Percentiles rank a stretch among this genome's conserved stretches.
These are phyloP conservation scores for Phlebopus sp. DNA, from an alignment of 1,284 basidiomycete species.

Conservation along the genomic window DNA sequence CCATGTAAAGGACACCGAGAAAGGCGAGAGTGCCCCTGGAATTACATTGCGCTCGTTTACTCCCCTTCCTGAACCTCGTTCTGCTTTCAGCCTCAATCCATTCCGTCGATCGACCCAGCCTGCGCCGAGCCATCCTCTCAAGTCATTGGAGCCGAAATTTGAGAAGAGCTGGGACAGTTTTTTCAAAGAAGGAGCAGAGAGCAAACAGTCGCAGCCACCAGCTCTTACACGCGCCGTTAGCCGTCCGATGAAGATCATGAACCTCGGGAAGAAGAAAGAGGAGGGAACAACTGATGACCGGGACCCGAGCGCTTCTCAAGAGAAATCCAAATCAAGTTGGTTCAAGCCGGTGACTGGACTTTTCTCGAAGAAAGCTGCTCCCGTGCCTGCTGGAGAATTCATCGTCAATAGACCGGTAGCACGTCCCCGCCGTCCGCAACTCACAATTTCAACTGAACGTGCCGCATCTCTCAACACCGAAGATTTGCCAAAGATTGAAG, in stretches of 20 bases:
- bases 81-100: conserved; percentile 39
- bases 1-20: conserved; percentile 25
- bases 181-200: conserved; percentile 37
- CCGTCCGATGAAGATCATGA: conserved; percentile 43
- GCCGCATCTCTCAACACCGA: conserved; percentile 24
- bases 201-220: conserved; percentile 14
- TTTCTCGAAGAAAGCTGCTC: conserved; percentile 23
- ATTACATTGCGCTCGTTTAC: conserved; percentile 44
- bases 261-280: conserved; percentile 37
- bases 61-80: conserved; percentile 40
- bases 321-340: conserved; percentile 26
- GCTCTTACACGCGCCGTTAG: conserved; percentile 27
- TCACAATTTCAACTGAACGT: conserved; percentile 45
- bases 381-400: conserved; percentile 17
- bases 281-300: conserved; percentile 34
- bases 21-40: conserved; percentile 31
- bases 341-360: conserved; percentile 23
- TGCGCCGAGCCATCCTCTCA: conserved; percentile 27
- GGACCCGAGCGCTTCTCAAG: conserved; percentile 6
- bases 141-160: conserved; percentile 32
- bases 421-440: conserved; percentile 33
- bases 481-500: conserved; percentile 36
- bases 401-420: conserved; percentile 21
- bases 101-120: conserved; percentile 37
- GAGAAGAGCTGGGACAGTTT: conserved; percentile 52